Percentiles rank a stretch among this genome's conserved stretches.
Evolutionary conservation across 2,329 filamentous ascomycete genomes (phyloP).

Genomic region (Beauveria australis): DNA sequence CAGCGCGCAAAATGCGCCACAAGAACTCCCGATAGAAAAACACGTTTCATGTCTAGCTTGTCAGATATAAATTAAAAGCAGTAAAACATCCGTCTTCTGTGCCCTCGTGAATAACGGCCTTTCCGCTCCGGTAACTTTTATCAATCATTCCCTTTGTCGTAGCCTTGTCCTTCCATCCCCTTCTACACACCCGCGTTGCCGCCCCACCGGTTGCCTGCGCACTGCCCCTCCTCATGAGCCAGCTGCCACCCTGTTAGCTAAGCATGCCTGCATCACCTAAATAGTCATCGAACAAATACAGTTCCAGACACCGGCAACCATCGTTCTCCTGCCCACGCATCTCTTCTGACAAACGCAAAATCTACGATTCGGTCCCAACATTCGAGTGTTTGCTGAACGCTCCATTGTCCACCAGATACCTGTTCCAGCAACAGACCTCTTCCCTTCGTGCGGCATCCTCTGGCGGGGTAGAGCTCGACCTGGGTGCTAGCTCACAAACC

Average conservation of each 20-base stretch:
- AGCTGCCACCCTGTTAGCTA: conserved; percentile 6
- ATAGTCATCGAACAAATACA: background rate
- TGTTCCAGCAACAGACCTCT: background rate
- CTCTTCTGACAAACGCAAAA: background rate
- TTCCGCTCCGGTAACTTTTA: background rate
- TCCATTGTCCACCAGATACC: background rate
- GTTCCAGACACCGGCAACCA: background rate
- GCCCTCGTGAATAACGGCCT: background rate
- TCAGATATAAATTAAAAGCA: background rate
- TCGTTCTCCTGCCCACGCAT: background rate
- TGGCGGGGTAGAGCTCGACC: conserved; percentile 31
- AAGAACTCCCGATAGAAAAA: background rate
- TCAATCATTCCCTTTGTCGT: background rate
- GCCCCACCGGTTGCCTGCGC: conserved; percentile 11
- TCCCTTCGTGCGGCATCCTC: conserved; percentile 16
- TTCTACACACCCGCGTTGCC: conserved; percentile 4
- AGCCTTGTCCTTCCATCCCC: conserved; percentile 1
- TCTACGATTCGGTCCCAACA: background rate
- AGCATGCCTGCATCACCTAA: background rate
- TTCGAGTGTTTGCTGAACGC: background rate
- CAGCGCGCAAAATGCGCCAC: conserved; percentile 1
- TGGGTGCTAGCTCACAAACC: conserved; percentile 23
- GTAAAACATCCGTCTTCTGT: background rate
- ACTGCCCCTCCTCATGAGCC: conserved; percentile 6
- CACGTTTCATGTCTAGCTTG: background rate